phyloP scores from a whole-genome alignment of 2,329 filamentous ascomycete genomes.

The Stachybotrys elegans region DNA sequence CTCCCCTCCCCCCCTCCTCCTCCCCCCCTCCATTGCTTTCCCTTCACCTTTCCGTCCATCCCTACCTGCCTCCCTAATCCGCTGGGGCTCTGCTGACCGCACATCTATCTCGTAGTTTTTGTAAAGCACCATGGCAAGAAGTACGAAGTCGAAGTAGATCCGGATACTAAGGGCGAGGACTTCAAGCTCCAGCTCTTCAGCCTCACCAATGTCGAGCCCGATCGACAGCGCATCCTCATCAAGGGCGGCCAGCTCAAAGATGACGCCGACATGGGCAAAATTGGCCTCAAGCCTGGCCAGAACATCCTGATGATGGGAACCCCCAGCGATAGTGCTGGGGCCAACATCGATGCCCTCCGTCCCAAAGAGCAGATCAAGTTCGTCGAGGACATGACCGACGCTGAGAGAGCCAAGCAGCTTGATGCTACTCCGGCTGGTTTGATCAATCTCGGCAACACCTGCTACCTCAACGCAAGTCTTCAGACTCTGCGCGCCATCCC shows the following conservation, averaged over 20 bases:
- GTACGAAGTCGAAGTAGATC: slow-evolving; percentile 89
- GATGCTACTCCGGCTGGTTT: slow-evolving; percentile 85
- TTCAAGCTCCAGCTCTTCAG: slow-evolving; percentile 97
- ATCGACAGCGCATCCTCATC: slow-evolving; percentile 91
- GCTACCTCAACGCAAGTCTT: slow-evolving; percentile 97
- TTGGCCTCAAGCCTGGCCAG: slow-evolving; percentile 82
- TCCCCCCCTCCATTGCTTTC: background rate
- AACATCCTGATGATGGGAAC: slow-evolving; percentile 96
- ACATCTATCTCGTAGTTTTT: slow-evolving; percentile 59
- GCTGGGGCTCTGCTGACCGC: background rate
- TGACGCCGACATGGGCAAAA: slow-evolving; percentile 78
- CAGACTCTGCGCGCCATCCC: slow-evolving; percentile 85
- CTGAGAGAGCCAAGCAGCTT: slow-evolving; percentile 75
- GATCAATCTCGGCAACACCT: slow-evolving; percentile 93
- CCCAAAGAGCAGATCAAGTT: slow-evolving; percentile 84
- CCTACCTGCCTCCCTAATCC: slow-evolving; percentile 15
- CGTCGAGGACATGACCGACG: slow-evolving; percentile 95
- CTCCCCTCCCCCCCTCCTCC: slow-evolving; percentile 10
- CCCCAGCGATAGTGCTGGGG: slow-evolving; percentile 60
- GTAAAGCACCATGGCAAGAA: slow-evolving; percentile 96
- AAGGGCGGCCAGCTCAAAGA: slow-evolving; percentile 95
- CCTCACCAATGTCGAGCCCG: slow-evolving; percentile 90
- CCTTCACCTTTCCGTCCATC: background rate
- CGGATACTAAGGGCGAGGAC: slow-evolving; percentile 77
- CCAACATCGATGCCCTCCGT: slow-evolving; percentile 55